A percentile compares a stretch with the other conserved stretches of the same genome.
Conservation (phyloP, 805 yeast genomes). For the Myxozyma neglecta region DNA sequence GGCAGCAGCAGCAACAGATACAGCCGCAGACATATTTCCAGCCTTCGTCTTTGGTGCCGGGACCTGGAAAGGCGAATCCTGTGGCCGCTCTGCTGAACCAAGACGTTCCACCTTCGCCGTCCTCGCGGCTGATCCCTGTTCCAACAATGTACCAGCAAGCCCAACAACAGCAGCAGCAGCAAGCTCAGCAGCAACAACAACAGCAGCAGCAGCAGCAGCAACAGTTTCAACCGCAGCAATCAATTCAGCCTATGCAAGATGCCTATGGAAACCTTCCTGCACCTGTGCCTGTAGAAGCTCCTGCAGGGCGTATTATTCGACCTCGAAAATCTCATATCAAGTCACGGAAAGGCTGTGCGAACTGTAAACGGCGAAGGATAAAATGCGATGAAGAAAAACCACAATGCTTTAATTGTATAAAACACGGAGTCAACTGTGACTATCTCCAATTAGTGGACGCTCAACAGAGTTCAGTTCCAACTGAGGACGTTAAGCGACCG, state of each 20-base stretch:
- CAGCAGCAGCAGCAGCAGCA: too few relatives aligned
- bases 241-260: not conserved
- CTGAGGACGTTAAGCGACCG: not conserved
- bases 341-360: constrained; percentile 73
- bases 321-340: constrained; percentile 51
- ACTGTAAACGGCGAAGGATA: constrained; percentile 61
- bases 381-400: constrained; percentile 69
- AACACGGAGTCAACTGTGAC: constrained; percentile 36
- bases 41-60: not conserved
- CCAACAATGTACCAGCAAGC: not conserved
- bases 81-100: constrained; percentile 13
- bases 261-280: not conserved
- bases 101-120: not conserved
- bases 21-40: too few relatives aligned
- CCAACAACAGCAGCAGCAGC: too few relatives aligned
- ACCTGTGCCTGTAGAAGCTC: not conserved
- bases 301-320: constrained; percentile 10
- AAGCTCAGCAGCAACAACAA: too few relatives aligned
- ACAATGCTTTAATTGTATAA: constrained; percentile 54
- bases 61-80: not conserved
- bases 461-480: not conserved
- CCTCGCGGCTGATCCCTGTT: not conserved
- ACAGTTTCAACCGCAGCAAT: not conserved
- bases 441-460: constrained; percentile 1
- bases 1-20: too few relatives aligned